These are phyloP conservation scores for Ceratocystis diversiconidia DNA, from an alignment of 2,329 filamentous ascomycete species.

Conservation along the genomic window DNA sequence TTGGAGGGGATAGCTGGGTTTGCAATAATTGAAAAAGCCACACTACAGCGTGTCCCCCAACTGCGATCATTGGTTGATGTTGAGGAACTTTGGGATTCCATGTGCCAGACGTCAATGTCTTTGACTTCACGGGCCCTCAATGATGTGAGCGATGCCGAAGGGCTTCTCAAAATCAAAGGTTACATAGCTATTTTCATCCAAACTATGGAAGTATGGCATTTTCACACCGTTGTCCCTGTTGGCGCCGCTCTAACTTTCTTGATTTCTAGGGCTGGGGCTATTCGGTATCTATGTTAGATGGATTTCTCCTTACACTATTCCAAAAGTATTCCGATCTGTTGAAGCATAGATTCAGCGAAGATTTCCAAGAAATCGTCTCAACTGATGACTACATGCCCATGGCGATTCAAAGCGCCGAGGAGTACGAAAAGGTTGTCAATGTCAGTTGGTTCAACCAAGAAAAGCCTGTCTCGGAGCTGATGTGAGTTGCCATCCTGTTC, in stretches of 20 bases:
- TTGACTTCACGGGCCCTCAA: conserved; percentile 68
- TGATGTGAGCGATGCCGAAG: conserved; percentile 74
- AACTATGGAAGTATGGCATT: conserved; percentile 69
- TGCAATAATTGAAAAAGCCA: conserved; percentile 89
- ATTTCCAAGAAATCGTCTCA: conserved; percentile 83
- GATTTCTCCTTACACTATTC: conserved; percentile 76
- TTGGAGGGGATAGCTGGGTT: conserved; percentile 92
- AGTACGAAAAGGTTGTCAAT: conserved; percentile 90
- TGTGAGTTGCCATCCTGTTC: conserved; percentile 33
- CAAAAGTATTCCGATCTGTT: conserved; percentile 86
- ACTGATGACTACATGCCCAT: conserved; percentile 99
- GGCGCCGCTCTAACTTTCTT: neutral
- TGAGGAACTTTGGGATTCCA: conserved; percentile 95
- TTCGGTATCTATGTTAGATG: conserved; percentile 65
- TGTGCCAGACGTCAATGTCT: conserved; percentile 77
- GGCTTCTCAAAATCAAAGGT: conserved; percentile 86
- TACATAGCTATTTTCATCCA: conserved; percentile 89
- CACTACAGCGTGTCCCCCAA: conserved; percentile 73
- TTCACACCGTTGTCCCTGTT: neutral
- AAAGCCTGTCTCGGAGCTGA: conserved; percentile 58
- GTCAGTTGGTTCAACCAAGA: conserved; percentile 94
- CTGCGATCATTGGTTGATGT: conserved; percentile 73
- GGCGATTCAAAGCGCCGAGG: conserved; percentile 78
- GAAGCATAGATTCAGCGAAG: conserved; percentile 81
- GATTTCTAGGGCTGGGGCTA: conserved; percentile 66